Percentiles rank a stretch among this genome's conserved stretches.
Conservation (phyloP, 257 asterid species). For the Nicotiana benthamiana region DNA sequence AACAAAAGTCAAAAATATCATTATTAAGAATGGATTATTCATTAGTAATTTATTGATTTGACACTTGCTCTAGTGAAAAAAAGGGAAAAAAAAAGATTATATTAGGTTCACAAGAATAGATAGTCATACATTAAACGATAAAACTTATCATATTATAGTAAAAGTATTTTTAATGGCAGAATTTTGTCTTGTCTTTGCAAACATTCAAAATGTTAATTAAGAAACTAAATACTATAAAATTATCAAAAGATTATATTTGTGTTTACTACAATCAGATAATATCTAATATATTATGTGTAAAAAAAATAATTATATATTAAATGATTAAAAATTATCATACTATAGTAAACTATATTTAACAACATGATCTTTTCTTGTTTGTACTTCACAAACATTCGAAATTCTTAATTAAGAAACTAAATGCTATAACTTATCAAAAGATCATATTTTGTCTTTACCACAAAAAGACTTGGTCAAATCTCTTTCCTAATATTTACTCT, state of each 20-base stretch:
- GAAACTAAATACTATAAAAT: neutral
- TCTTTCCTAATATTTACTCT: too few relatives aligned
- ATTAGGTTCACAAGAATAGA: too few relatives aligned
- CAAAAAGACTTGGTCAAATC: neutral
- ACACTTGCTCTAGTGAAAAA: neutral
- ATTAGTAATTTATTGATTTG: neutral
- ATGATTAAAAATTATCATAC: neutral
- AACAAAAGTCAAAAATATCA: too few relatives aligned
- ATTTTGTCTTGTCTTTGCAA: neutral
- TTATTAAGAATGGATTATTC: too few relatives aligned
- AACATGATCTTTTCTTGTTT: too few relatives aligned
- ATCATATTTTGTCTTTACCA: neutral
- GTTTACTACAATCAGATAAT: neutral
- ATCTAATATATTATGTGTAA: neutral
- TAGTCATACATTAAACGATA: too few relatives aligned
- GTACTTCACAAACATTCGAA: neutral
- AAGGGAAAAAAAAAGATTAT: too few relatives aligned
- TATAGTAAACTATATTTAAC: neutral
- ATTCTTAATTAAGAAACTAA: neutral
- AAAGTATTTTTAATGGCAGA: neutral
- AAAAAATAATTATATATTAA: too few relatives aligned
- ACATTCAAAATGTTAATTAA: neutral
- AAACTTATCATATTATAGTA: too few relatives aligned
- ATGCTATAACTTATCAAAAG: too few relatives aligned
- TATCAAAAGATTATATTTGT: too few relatives aligned